Base-by-base conservation (phyloP, 306 rosid genomes). In the Acmispon strigosus region DNA sequence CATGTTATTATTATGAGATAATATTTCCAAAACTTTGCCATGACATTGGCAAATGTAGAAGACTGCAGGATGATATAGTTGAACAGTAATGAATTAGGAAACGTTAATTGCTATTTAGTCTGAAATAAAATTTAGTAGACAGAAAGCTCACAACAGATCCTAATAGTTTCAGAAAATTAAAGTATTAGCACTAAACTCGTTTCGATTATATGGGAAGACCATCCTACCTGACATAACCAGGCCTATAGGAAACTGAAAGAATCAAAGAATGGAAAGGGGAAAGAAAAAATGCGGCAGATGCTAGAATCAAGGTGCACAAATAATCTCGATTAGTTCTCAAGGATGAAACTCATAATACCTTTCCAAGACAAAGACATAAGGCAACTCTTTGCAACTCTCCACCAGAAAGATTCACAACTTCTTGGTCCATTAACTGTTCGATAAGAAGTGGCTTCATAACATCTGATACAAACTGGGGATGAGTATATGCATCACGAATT, bases 341-440 rank as follows among this genome's bases (percentile, higher is more conserved):
- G 9, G 37, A 45, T 27, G 68, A 76, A 77, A 59, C 27, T 17
- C 50, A 62, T 50, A 75, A 54, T 86, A 94, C 99, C 99, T 91
- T 95, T 65, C 99, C 99, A 13, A 95, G 99, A 80, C 99, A 95
- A 6, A 91, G 84, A 77, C 96, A 89, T 53, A 95, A 79, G 18
- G 99, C 97, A 76, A 95, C 97, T 87, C 99, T 86, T 76, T 95
- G 99, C 84, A 95, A 75, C 90, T 95, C 99, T 83, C 99, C 99
- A 73, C 99, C 97, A 69, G 99, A 91, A 71, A 95, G 97, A 89
- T 91, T 95, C 70, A 85, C 83, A 62, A 95, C 97, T 82, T 95
- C 97, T 80, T 89, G 96, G 73, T 95, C 99, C 99, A 95, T 95
- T 55, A 95, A 80, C 60, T 95, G 97, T 74, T 95, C 99, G 5